These are phyloP conservation scores for Pythium pectinolyticum DNA, from an alignment of 352 stramenopile species.

Conservation along the genomic window DNA sequence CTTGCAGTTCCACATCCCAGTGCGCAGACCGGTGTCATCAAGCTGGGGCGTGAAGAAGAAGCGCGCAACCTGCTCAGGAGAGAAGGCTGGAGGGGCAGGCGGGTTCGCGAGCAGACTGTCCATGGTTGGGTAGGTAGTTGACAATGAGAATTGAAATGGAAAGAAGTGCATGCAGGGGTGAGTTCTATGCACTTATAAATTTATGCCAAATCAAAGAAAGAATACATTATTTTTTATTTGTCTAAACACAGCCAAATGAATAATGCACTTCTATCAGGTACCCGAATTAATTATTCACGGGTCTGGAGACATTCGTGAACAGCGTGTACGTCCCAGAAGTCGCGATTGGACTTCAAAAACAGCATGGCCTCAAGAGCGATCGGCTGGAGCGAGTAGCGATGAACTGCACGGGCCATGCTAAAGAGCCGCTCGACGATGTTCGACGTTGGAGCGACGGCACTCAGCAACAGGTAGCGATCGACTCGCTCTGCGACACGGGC, in stretches of 20 bases:
- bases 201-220: no score
- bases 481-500: not conserved
- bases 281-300: no score
- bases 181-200: no score
- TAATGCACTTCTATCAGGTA: no score
- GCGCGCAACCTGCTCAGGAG: not conserved
- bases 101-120: not conserved
- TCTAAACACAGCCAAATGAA: no score
- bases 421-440: conserved; percentile 1
- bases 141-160: no score
- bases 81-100: not conserved
- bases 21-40: not conserved
- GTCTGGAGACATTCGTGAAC: not conserved
- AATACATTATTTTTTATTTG: no score
- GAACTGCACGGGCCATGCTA: not conserved
- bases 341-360: not conserved
- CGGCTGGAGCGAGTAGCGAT: not conserved
- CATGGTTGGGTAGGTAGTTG: no score
- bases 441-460: not conserved
- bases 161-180: no score
- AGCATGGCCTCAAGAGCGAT: not conserved
- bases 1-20: not conserved
- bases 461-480: not conserved
- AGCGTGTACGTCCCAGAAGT: not conserved
- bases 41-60: not conserved